phyloP scores from a whole-genome alignment of 1,284 basidiomycete species.

The Austroboletus niveus region DNA sequence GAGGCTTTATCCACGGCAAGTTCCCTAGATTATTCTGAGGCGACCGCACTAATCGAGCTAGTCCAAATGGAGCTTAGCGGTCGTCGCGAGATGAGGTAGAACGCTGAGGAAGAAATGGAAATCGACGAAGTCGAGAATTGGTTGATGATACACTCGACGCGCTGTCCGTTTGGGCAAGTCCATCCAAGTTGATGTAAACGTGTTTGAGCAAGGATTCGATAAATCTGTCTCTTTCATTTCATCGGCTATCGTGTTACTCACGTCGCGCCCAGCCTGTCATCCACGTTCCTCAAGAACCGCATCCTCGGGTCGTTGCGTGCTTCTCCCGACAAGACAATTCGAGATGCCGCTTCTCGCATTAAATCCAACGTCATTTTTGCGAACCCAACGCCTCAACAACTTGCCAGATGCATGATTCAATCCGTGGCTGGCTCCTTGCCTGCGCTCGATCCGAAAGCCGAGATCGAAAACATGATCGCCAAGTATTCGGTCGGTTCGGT shows the following conservation, averaged over 20 bases:
- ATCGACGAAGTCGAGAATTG: slow-evolving; percentile 28
- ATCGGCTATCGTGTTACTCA: neutral
- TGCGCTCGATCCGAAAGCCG: slow-evolving; percentile 1
- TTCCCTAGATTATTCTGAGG: neutral
- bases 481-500: slow-evolving; percentile 19
- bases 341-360: slow-evolving; percentile 13
- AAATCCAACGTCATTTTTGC: slow-evolving; percentile 29
- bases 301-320: slow-evolving; percentile 19
- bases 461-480: slow-evolving; percentile 28
- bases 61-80: too few relatives aligned
- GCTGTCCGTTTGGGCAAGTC: slow-evolving; percentile 18
- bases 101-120: too few relatives aligned
- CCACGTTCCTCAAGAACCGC: slow-evolving; percentile 25
- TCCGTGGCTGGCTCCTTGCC: neutral
- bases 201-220: slow-evolving; percentile 31
- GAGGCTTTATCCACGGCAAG: neutral
- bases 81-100: too few relatives aligned
- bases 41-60: too few relatives aligned
- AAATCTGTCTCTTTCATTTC: slow-evolving; percentile 16
- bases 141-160: slow-evolving; percentile 26
- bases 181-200: slow-evolving; percentile 11
- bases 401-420: slow-evolving; percentile 15
- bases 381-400: slow-evolving; percentile 22
- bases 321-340: slow-evolving; percentile 7
- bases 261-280: slow-evolving; percentile 15